phyloP scores from a whole-genome alignment of 768 basidiomycete species.

The Pleurotus salmoneostramineus region DNA sequence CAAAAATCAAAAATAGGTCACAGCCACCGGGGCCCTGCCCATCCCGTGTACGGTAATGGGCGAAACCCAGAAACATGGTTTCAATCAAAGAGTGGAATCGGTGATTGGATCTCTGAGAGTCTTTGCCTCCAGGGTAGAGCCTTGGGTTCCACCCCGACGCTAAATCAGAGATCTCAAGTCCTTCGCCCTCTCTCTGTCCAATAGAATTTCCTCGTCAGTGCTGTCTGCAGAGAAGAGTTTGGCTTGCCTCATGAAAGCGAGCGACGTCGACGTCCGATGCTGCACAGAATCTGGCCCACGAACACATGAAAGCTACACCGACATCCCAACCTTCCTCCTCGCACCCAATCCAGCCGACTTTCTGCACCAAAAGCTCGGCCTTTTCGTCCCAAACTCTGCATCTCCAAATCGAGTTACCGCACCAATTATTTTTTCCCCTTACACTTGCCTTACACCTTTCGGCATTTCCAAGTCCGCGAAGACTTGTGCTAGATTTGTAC shows the following conservation, averaged over 20 bases:
- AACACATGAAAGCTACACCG: too few relatives aligned
- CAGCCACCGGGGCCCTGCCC: conserved; percentile 1
- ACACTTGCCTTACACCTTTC: not conserved
- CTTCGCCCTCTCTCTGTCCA: not conserved
- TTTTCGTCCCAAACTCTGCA: not conserved
- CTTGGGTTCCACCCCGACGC: conserved; percentile 1
- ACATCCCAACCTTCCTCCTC: too few relatives aligned
- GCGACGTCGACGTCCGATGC: too few relatives aligned
- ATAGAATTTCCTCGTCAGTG: not conserved
- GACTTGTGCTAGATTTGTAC: not conserved
- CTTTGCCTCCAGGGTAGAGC: not conserved
- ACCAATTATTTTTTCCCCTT: not conserved
- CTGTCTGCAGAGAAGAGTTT: not conserved
- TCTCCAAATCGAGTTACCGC: not conserved
- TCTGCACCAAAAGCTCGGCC: too few relatives aligned
- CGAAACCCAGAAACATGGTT: not conserved
- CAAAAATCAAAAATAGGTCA: not conserved
- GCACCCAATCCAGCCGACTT: too few relatives aligned
- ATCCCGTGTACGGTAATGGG: not conserved
- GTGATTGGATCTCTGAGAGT: not conserved
- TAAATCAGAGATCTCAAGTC: not conserved
- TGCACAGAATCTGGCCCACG: too few relatives aligned
- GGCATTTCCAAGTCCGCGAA: not conserved
- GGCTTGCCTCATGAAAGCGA: too few relatives aligned
- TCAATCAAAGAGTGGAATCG: not conserved